Conservation (phyloP, 305 asterid genomes). For the Solanum hybrid region DNA sequence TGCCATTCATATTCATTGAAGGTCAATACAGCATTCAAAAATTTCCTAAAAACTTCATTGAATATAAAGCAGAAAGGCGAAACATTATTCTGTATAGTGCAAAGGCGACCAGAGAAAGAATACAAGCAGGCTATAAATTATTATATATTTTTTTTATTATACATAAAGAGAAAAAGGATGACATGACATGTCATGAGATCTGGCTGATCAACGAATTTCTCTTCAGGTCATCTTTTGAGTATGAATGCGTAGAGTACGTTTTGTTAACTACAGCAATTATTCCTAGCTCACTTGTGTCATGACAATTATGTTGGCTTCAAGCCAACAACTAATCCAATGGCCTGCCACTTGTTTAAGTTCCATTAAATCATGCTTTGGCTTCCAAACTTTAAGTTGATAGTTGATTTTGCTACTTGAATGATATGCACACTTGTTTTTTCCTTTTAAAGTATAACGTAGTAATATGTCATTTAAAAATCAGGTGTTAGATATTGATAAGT, state of each 20-base stretch:
- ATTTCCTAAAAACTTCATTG: neutral
- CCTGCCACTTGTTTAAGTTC: neutral
- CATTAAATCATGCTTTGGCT: neutral
- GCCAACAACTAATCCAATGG: neutral
- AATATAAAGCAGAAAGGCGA: neutral
- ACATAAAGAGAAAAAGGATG: neutral
- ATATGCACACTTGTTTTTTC: neutral
- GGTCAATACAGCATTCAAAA: neutral
- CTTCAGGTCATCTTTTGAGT: neutral
- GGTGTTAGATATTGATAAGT: neutral
- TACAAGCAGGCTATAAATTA: neutral
- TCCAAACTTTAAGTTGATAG: neutral
- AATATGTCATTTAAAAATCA: neutral
- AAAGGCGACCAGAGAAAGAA: neutral
- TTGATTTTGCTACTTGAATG: neutral
- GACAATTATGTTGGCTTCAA: neutral
- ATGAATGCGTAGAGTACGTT: neutral
- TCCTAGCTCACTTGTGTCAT: neutral
- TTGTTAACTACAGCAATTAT: neutral
- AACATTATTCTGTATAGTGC: neutral
- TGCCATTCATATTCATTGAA: constrained; percentile 16
- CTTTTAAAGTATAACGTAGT: neutral
- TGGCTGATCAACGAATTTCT: neutral
- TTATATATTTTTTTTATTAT: neutral
- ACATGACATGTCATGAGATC: neutral